Evolutionary conservation across 164 flowering plant genomes (phyloP).

Genomic region (Umbellularia californica): DNA sequence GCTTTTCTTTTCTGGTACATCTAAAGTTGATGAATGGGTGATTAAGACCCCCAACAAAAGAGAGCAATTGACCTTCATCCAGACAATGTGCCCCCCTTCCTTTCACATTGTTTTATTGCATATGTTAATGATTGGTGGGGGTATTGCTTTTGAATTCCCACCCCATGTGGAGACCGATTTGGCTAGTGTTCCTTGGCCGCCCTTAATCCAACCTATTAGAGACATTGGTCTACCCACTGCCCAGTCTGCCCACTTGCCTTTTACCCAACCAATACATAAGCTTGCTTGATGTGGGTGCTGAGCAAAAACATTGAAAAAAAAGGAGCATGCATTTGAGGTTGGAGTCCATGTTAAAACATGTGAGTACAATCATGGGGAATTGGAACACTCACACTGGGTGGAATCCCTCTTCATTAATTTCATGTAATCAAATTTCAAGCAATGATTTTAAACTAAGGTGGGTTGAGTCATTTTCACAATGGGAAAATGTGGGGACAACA

Average conservation of each 20-base stretch:
- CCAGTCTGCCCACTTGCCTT: conserved; percentile 7
- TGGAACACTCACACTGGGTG: conserved; percentile 23
- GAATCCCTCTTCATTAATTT: conserved; percentile 19
- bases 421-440: conserved; percentile 11
- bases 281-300: conserved; percentile 17
- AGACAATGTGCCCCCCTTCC: conserved; percentile 2
- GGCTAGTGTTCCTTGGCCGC: conserved; percentile 32
- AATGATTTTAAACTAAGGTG: conserved; percentile 1
- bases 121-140: conserved; percentile 21
- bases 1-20: background rate
- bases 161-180: conserved; percentile 62
- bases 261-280: conserved; percentile 10
- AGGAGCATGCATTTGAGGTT: conserved; percentile 6
- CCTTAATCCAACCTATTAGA: conserved; percentile 1
- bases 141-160: conserved; percentile 14
- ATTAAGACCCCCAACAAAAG: background rate
- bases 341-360: conserved; percentile 40
- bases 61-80: conserved; percentile 6
- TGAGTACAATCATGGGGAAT: conserved; percentile 46
- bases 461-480: background rate
- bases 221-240: conserved; percentile 10
- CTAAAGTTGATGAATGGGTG: background rate
- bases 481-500: too few relatives aligned
- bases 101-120: conserved; percentile 1
- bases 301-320: conserved; percentile 1